Conservation (phyloP, 345 rosid genomes). For the Gossypium thurberi region DNA sequence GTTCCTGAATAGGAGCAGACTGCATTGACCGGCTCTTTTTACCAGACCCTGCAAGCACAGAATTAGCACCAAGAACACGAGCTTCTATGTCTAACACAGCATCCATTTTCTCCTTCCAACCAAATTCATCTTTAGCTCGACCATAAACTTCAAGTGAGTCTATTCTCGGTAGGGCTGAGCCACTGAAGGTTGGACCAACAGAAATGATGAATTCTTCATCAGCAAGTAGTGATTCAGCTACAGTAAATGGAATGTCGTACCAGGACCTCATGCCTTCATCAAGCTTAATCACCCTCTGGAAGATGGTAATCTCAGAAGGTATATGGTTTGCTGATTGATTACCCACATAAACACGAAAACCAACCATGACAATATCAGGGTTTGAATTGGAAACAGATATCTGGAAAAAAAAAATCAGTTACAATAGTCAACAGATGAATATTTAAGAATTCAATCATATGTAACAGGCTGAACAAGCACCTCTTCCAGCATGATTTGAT, state of each 20-base stretch:
- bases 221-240: constrained; percentile 93
- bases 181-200: constrained; percentile 80
- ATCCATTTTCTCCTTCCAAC: constrained; percentile 99
- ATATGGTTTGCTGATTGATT: constrained; percentile 79
- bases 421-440: neutral
- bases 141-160: constrained; percentile 95
- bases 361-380: constrained; percentile 96
- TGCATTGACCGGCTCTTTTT: constrained; percentile 61
- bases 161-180: constrained; percentile 74
- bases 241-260: constrained; percentile 96
- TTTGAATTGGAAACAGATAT: constrained; percentile 85
- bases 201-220: constrained; percentile 87
- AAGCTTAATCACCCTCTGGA: constrained; percentile 85
- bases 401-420: constrained; percentile 34
- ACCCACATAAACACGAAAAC: constrained; percentile 93
- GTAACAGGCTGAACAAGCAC: constrained; percentile 2
- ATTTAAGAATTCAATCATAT: neutral
- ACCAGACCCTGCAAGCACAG: constrained; percentile 53
- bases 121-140: constrained; percentile 97
- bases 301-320: constrained; percentile 80
- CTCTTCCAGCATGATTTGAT: too few relatives aligned
- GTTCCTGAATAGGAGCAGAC: constrained; percentile 73
- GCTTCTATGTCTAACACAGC: constrained; percentile 91
- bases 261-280: constrained; percentile 95
- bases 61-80: constrained; percentile 77